Evolutionary conservation across 306 rosid species (phyloP), one percentile per base, ranked within the genome.

Genomic region (Cyclanthera cordifolia): DNA sequence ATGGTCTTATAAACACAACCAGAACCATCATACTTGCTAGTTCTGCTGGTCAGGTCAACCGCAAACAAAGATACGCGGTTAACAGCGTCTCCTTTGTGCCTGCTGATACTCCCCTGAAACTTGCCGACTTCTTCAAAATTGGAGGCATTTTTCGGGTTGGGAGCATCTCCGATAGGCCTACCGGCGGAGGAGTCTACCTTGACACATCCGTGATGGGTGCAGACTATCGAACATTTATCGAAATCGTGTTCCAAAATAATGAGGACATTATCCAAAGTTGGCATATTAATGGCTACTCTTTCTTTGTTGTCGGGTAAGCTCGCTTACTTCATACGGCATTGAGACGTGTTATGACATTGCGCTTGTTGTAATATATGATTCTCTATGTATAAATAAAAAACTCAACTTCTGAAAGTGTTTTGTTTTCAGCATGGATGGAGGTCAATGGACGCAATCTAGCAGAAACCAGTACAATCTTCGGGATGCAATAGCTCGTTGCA

Each of bases 251-350:
- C 32, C 75, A 72, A 58, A 72, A 72, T 59, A 47, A 58, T 59
- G 75, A 72, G 32, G 23, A 72, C 41, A 59, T 59, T 14, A 2
- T 72, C 45, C 75, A 72, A 45, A 72, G 75, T 47, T 72, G 69
- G 69, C 75, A 72, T 10, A 66, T 72, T 58, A 68, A 72, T 58
- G 75, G 75, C 51, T 72, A 72, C 69, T 57, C 67, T 47, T 72
- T 72, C 75, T 72, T 72, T 2, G 75, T 72, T 13, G 75, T 72
- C 14, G 75, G 75, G 75, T 72, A 72, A 54, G 73, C 37, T 65
- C 2, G n/a, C 6, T 17, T 60, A 17, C 47, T 6, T 2, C n/a
- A 2, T 19, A 25, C 13, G 39, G 39, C 1, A 7, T 1, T 9
- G 41, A 34, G 19, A 6, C 34, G 27, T 15, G 13, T 57, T 28